Conservation (phyloP, 2,329 filamentous ascomycete genomes). For the Arthrobotrys musiformis region DNA sequence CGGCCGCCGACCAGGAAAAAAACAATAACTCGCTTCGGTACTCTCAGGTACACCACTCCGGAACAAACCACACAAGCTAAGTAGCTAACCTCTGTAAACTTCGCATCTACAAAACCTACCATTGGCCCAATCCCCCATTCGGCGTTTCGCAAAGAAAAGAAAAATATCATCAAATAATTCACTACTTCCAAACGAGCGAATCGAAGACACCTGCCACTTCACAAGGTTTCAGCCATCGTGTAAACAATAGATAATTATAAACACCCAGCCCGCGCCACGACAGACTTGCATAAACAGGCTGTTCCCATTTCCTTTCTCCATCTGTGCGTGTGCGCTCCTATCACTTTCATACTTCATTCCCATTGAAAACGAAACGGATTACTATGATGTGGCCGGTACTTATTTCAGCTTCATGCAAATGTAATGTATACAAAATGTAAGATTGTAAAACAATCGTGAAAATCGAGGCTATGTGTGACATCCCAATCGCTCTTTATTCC, state of each 20-base stretch:
- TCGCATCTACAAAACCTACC: conserved; percentile 1
- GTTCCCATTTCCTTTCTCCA: neutral
- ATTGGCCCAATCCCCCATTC: neutral
- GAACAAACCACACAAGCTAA: neutral
- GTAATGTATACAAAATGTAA: too few species aligned
- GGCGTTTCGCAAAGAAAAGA: neutral
- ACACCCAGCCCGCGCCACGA: neutral
- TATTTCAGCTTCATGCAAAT: too few species aligned
- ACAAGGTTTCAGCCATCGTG: conserved; percentile 4
- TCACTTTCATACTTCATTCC: neutral
- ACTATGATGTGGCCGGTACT: too few species aligned
- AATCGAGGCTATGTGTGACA: too few species aligned
- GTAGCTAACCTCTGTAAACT: neutral
- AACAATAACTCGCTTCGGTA: neutral
- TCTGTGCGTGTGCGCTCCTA: neutral
- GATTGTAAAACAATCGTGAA: too few species aligned
- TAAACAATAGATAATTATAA: neutral
- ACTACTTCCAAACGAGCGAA: neutral
- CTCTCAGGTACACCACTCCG: neutral
- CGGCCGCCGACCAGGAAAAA: neutral
- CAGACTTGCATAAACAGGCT: neutral
- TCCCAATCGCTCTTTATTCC: too few species aligned
- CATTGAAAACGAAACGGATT: too few species aligned
- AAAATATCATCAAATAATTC: neutral
- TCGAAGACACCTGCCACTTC: neutral